phyloP scores from a whole-genome alignment of 768 basidiomycete species.

The Tricholoma terreum region DNA sequence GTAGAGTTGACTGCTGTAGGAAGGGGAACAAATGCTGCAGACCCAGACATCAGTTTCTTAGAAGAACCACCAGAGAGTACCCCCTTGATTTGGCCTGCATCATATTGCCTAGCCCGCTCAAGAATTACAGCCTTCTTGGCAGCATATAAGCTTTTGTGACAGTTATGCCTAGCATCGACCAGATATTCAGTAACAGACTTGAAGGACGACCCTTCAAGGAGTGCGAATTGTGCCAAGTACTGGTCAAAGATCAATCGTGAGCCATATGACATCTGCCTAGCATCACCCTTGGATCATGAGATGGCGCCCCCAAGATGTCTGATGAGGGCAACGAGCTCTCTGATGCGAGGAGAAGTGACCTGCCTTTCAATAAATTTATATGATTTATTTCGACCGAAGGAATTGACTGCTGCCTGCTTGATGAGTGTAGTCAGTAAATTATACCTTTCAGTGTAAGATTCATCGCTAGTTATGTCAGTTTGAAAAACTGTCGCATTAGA shows the following conservation, averaged over 20 bases:
- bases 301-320: neutral
- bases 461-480: neutral
- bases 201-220: neutral
- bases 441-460: neutral
- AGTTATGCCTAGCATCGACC: neutral
- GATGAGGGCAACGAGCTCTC: neutral
- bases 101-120: neutral
- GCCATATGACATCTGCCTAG: neutral
- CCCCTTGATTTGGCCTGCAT: neutral
- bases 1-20: slow-evolving; percentile 8
- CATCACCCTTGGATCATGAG: neutral
- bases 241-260: neutral
- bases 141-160: slow-evolving; percentile 2
- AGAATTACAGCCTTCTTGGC: slow-evolving; percentile 4
- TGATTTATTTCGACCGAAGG: neutral
- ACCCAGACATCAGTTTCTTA: neutral
- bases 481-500: neutral
- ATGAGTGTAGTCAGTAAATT: neutral
- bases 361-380: neutral
- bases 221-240: neutral
- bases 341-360: neutral
- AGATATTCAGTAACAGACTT: neutral
- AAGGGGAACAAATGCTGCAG: slow-evolving; percentile 1
- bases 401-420: neutral
- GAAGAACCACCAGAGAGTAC: slow-evolving; percentile 1